Percentiles rank a stretch among this genome's conserved stretches.
These are phyloP conservation scores for Datisca glomerata DNA, from an alignment of 306 rosid genomes.

Conservation along the genomic window DNA sequence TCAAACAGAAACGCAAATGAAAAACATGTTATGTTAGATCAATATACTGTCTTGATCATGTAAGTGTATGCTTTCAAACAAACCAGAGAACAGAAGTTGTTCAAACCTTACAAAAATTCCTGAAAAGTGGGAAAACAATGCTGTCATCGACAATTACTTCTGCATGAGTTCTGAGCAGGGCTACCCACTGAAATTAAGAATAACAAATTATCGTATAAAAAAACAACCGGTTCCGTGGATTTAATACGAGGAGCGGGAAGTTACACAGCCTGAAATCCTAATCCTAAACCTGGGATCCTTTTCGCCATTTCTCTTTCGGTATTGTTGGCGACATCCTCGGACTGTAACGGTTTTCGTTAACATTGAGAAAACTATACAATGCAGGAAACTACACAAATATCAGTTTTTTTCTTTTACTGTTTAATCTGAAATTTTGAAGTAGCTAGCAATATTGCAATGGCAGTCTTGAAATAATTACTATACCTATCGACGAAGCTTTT, in stretches of 20 bases:
- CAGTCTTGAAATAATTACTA: neutral
- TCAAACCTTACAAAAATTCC: slow-evolving; percentile 21
- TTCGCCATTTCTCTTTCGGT: slow-evolving; percentile 75
- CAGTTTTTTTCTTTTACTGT: no score
- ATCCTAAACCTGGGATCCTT: slow-evolving; percentile 70
- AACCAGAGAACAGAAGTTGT: neutral
- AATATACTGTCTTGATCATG: no score
- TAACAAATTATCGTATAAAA: neutral
- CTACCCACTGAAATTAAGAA: slow-evolving; percentile 16
- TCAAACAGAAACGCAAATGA: neutral
- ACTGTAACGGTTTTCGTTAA: slow-evolving; percentile 69
- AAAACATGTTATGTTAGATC: neutral
- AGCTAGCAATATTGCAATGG: neutral
- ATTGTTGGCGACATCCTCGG: slow-evolving; percentile 71
- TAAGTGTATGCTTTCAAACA: neutral
- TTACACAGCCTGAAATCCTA: neutral
- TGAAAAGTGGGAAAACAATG: slow-evolving; percentile 13
- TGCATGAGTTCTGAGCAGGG: slow-evolving; percentile 24
- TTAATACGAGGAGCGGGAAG: neutral
- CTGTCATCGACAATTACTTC: slow-evolving; percentile 15
- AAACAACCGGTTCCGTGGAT: neutral
- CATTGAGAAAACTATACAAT: slow-evolving; percentile 68
- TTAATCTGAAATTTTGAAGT: neutral
- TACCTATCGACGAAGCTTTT: slow-evolving; percentile 96
- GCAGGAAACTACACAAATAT: neutral